Percentiles rank a stretch among this genome's conserved stretches.
These are phyloP conservation scores for Trametes coccinea DNA, from an alignment of 768 basidiomycete species.

Conservation along the genomic window DNA sequence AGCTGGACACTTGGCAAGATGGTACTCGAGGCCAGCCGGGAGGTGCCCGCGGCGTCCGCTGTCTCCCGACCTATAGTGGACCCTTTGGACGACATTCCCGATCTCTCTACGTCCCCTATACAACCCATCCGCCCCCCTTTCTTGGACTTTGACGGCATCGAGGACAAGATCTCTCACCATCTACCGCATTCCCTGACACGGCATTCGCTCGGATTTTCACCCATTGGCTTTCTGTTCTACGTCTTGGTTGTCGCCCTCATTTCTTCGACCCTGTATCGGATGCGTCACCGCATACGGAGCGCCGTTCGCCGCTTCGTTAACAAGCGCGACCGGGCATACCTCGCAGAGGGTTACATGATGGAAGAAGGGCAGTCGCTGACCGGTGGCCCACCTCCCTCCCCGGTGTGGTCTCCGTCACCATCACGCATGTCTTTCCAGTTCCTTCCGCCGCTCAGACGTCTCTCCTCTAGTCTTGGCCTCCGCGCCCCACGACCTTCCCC, in stretches of 20 bases:
- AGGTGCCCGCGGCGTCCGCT: conserved; percentile 55
- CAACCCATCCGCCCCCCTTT: conserved; percentile 67
- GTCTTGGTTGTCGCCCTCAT: conserved; percentile 44
- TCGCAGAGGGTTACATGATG: conserved; percentile 31
- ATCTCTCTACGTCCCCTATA: conserved; percentile 52
- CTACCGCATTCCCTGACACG: conserved; percentile 63
- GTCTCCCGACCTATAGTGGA: conserved; percentile 63
- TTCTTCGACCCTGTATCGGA: conserved; percentile 48
- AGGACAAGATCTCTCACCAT: conserved; percentile 65
- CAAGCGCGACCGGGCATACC: conserved; percentile 30
- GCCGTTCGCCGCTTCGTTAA: conserved; percentile 40
- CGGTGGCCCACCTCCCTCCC: conserved; percentile 32
- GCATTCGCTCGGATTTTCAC: conserved; percentile 71
- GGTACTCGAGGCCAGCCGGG: conserved; percentile 96
- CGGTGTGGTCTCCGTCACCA: conserved; percentile 49
- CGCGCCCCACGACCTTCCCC: conserved; percentile 22
- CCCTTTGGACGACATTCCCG: conserved; percentile 66
- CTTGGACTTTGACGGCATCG: conserved; percentile 57
- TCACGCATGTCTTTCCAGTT: conserved; percentile 40
- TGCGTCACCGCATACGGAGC: conserved; percentile 56
- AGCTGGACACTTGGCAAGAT: conserved; percentile 99
- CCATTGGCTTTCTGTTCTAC: conserved; percentile 61
- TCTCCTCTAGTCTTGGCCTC: conserved; percentile 20
- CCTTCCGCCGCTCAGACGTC: conserved; percentile 22
- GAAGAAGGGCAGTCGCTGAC: conserved; percentile 33